Percentiles rank a stretch among this genome's conserved stretches.
Conservation (phyloP, 495 filamentous ascomycete species). For the Neurospora sp. region DNA sequence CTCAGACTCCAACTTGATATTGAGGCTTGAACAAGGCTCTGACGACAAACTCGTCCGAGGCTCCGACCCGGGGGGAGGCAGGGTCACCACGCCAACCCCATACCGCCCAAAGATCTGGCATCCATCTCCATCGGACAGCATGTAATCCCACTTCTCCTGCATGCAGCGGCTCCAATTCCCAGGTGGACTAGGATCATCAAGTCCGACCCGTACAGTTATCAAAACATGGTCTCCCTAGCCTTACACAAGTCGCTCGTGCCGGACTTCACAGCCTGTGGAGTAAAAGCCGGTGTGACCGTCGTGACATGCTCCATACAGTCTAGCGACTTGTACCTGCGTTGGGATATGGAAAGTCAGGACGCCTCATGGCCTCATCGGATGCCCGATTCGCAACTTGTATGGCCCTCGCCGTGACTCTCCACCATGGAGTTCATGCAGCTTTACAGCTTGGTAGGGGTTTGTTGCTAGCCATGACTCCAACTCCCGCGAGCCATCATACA, state of each 20-base stretch:
- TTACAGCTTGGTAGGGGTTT: constrained; percentile 5
- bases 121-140: too few species aligned
- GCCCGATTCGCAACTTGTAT: not conserved
- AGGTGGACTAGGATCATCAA: not conserved
- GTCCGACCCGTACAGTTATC: not conserved
- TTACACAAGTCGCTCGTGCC: not conserved
- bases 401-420: not conserved
- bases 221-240: not conserved
- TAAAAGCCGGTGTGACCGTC: not conserved
- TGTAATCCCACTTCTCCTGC: not conserved
- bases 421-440: not conserved
- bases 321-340: not conserved
- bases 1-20: not conserved
- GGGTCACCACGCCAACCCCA: not conserved
- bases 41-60: not conserved
- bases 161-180: not conserved
- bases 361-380: not conserved
- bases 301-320: not conserved
- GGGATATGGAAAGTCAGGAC: not conserved
- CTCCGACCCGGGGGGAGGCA: not conserved
- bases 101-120: not conserved
- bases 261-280: not conserved
- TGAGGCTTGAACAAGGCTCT: not conserved
- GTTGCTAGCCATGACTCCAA: not conserved
- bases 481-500: not conserved